phyloP scores from a whole-genome alignment of 768 basidiomycete genomes.

The Boletales sp. region DNA sequence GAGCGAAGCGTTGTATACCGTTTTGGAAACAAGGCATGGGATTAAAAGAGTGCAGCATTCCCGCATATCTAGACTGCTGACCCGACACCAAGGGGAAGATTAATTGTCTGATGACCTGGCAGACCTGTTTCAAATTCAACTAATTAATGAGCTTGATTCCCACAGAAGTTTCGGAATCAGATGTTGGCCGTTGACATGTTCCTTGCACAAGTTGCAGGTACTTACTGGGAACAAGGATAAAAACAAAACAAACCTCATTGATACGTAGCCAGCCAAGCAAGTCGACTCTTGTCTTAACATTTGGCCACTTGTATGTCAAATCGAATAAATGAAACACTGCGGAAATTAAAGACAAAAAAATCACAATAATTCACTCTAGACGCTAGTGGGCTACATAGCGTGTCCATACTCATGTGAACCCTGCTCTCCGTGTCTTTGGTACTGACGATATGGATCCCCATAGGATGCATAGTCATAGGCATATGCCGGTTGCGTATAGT shows the following conservation, averaged over 20 bases:
- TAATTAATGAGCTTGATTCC: not conserved
- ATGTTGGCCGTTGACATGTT: not conserved
- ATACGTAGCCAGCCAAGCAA: no score
- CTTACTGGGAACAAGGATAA: no score
- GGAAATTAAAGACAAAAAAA: slow-evolving; percentile 7
- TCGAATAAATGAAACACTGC: slow-evolving; percentile 27
- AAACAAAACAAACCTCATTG: no score
- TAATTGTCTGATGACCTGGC: not conserved
- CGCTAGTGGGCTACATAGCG: slow-evolving; percentile 25
- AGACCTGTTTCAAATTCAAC: no score
- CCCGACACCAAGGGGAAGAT: not conserved
- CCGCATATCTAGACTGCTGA: not conserved
- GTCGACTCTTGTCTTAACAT: no score
- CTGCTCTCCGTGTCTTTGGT: slow-evolving; percentile 29
- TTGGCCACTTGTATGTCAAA: slow-evolving; percentile 12
- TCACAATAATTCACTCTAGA: slow-evolving; percentile 14
- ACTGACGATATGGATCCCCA: slow-evolving; percentile 25
- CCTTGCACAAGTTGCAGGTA: no score
- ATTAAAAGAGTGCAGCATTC: not conserved
- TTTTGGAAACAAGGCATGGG: no score
- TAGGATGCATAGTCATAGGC: slow-evolving; percentile 27
- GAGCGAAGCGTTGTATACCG: no score
- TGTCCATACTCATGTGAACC: slow-evolving; percentile 30
- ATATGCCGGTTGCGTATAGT: slow-evolving; percentile 20
- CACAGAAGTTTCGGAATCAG: not conserved